Evolutionary conservation across 2,329 filamentous ascomycete genomes (phyloP).

Genomic region (Sclerotiophoma versabilis): DNA sequence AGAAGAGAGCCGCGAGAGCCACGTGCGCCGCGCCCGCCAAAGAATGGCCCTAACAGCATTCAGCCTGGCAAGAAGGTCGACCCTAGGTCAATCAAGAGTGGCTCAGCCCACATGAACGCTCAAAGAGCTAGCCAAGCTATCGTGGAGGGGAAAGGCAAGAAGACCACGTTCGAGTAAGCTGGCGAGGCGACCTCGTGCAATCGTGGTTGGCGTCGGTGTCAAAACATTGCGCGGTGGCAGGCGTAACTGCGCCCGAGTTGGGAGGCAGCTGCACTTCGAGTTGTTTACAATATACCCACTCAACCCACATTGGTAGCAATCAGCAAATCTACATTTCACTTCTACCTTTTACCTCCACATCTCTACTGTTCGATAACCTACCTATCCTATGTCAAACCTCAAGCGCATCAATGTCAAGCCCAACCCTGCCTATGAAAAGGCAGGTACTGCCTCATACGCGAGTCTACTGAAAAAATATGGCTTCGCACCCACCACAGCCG

Average conservation of each 20-base stretch:
- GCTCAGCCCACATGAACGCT: conserved; percentile 54
- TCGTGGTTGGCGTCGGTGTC: neutral
- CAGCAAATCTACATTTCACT: neutral
- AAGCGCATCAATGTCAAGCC: conserved; percentile 32
- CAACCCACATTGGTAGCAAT: conserved; percentile 2
- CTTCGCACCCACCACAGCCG: conserved; percentile 67
- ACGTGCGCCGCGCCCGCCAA: conserved; percentile 26
- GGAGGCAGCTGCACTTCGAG: conserved; percentile 2
- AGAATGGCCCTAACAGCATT: conserved; percentile 11
- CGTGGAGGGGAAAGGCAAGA: conserved; percentile 79
- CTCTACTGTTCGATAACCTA: neutral
- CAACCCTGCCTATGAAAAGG: conserved; percentile 35
- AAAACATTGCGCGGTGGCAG: neutral
- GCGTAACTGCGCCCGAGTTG: conserved; percentile 2
- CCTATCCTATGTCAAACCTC: conserved; percentile 21
- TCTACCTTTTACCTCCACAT: neutral
- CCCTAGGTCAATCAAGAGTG: conserved; percentile 54
- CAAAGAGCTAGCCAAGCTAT: conserved; percentile 78
- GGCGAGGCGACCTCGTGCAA: neutral
- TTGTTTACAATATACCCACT: conserved; percentile 16
- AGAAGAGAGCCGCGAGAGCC: conserved; percentile 37
- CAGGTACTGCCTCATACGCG: conserved; percentile 69
- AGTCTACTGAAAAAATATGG: conserved; percentile 66
- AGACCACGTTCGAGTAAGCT: conserved; percentile 74
- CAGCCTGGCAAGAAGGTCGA: conserved; percentile 48